phyloP scores from a whole-genome alignment of 116 monocot species.

The Zostera marina region DNA sequence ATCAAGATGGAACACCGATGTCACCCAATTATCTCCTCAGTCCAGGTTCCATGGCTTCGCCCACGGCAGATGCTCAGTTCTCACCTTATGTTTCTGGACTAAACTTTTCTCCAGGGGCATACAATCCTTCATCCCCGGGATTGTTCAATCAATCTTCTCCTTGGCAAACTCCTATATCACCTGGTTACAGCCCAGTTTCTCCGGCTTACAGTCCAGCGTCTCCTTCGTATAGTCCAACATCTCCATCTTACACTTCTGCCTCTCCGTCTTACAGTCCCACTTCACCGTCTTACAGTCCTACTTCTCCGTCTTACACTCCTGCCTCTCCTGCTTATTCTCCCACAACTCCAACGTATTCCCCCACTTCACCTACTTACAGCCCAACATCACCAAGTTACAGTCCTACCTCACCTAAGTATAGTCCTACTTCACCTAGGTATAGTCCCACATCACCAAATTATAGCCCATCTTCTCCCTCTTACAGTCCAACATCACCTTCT shows the following conservation, averaged over 20 bases:
- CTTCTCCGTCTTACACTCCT: slow-evolving; percentile 71
- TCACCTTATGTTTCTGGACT: slow-evolving; percentile 92
- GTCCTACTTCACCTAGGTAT: slow-evolving; percentile 74
- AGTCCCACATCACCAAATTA: slow-evolving; percentile 83
- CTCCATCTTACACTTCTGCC: slow-evolving; percentile 70
- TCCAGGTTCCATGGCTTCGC: slow-evolving; percentile 68
- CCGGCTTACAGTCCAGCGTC: slow-evolving; percentile 70
- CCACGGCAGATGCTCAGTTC: slow-evolving; percentile 90
- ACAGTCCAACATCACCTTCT: slow-evolving; percentile 79
- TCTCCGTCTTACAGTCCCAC: slow-evolving; percentile 79
- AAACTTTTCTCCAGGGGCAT: slow-evolving; percentile 78
- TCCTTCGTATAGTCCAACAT: slow-evolving; percentile 84
- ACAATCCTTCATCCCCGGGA: too few relatives aligned
- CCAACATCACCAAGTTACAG: slow-evolving; percentile 20
- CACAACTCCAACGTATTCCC: slow-evolving; percentile 68
- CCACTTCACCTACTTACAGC: slow-evolving; percentile 50
- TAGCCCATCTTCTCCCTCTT: slow-evolving; percentile 69
- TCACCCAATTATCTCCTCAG: slow-evolving; percentile 84
- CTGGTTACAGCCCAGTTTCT: slow-evolving; percentile 48
- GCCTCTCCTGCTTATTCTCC: slow-evolving; percentile 91
- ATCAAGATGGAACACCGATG: slow-evolving; percentile 84
- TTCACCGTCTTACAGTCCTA: slow-evolving; percentile 81
- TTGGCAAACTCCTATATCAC: slow-evolving; percentile 63
- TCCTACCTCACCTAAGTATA: slow-evolving; percentile 80
- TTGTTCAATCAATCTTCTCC: slow-evolving; percentile 21